A percentile compares a stretch with the other conserved stretches of the same genome.
Conservation (phyloP, 345 rosid genomes). For the Clausena lansium region DNA sequence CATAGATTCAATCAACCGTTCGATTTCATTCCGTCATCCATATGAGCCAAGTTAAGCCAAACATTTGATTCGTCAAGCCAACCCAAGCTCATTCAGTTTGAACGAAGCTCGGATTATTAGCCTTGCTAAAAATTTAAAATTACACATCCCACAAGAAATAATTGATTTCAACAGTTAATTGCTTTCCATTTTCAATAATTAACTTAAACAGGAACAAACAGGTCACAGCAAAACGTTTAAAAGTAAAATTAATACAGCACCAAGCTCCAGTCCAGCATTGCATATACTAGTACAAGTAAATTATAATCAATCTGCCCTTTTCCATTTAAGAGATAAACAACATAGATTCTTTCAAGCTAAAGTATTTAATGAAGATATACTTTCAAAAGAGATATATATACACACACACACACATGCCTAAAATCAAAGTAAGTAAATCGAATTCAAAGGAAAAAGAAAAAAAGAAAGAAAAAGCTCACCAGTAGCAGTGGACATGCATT, state of each 20-base stretch:
- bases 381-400: too few species aligned
- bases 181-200: background rate
- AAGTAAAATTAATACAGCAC: background rate
- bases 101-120: background rate
- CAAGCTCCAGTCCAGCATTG: slow-evolving; percentile 10
- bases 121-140: background rate
- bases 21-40: background rate
- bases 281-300: background rate
- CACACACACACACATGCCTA: too few species aligned
- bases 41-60: too few species aligned
- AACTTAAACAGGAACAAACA: background rate
- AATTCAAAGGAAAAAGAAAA: background rate
- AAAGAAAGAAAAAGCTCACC: slow-evolving; percentile 36
- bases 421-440: background rate
- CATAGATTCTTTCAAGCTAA: background rate
- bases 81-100: background rate
- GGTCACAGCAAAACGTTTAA: background rate
- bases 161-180: background rate
- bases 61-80: background rate
- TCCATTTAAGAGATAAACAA: background rate
- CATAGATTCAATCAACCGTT: background rate
- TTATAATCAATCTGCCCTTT: background rate
- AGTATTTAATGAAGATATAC: too few species aligned
- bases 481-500: slow-evolving; percentile 58
- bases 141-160: background rate